Evolutionary conservation across 192 early-diverging fungal species (phyloP).

Genomic region (Mortierella hygrophila): DNA sequence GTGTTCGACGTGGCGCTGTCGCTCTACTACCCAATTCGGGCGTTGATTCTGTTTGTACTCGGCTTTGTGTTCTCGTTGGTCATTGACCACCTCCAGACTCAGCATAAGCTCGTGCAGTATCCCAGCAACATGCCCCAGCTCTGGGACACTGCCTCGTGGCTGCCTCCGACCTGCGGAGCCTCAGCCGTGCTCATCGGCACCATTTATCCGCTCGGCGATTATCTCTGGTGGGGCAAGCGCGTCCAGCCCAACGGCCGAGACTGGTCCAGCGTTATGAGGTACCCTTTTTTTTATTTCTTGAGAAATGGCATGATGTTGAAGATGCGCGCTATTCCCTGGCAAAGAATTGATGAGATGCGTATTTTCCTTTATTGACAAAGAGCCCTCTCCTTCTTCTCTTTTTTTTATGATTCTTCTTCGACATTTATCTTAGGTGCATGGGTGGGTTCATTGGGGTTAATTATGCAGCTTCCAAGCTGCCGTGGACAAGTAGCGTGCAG

Average conservation of each 20-base stretch:
- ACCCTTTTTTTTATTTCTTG: not conserved
- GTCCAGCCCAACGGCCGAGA: conserved; percentile 57
- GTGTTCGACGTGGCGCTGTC: conserved; percentile 46
- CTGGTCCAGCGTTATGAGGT: conserved; percentile 72
- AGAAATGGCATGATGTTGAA: not conserved
- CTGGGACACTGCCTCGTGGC: conserved; percentile 72
- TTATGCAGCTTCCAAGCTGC: conserved; percentile 75
- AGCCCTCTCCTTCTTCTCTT: not conserved
- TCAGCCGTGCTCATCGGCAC: conserved; percentile 71
- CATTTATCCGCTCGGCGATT: conserved; percentile 70
- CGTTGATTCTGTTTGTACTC: conserved; percentile 69
- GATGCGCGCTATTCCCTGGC: not conserved
- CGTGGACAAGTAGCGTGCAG: conserved; percentile 70
- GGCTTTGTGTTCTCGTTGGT: conserved; percentile 73
- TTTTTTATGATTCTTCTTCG: not conserved
- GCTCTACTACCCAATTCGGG: conserved; percentile 64
- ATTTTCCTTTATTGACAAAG: not conserved
- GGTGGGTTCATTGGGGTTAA: conserved; percentile 71
- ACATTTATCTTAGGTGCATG: conserved; percentile 43
- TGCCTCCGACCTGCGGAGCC: conserved; percentile 72
- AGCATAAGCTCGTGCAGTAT: conserved; percentile 68
- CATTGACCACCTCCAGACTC: conserved; percentile 73
- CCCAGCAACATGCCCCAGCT: conserved; percentile 51
- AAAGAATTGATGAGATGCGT: not conserved
- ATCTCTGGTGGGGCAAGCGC: conserved; percentile 55